Base-by-base conservation (phyloP, 768 basidiomycete species). In the Lyophyllum shimeji region DNA sequence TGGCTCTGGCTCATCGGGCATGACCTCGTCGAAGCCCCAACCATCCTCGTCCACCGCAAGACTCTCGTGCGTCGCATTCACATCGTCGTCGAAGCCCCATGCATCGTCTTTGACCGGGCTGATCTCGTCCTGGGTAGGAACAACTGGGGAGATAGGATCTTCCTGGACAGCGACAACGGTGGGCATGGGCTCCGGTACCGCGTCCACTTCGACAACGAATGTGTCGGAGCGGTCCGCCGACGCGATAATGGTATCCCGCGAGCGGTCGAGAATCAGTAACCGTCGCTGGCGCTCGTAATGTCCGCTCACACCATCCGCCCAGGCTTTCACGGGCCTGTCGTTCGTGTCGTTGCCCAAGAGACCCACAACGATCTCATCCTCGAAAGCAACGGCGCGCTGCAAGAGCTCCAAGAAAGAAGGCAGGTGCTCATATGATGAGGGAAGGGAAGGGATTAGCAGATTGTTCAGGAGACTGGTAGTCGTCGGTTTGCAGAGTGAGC, bases 241-340 rank as follows among this genome's bases (percentile, higher is more conserved):
- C 7, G 65, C 65, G n/a, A 85, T 58, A 18, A 93, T 76, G 43
- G 85, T 74, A 15, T 63, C 63, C 53, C 93, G 76, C 13, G 83
- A 79, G n/a, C 70, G 69, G 40, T 89, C 85, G 6, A 93, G 76
- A 44, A 94, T 82, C 50, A 76, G 74, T 31, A 81, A 71, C 13
- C 93, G 79, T 62, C 93, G 71, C 61, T 87, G 83, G 57, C 84
- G 83, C 67, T 94, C 93, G 67, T 94, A 96, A 68, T 93, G 90
- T 2, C 77, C 71, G 17, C 82, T 80, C 11, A 91, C 77, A 3
- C 82, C 80, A 47, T 86, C 79, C 3, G 80, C 81, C 90, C 94
- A 96, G 6, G 70, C 63, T 63, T 82, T 80, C 53, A 95, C 81
- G 7, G 84, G 72, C 23, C 73, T 74, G 44, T 86, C 83, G 5